Percentiles rank a stretch among this genome's conserved stretches.
phyloP scores from a whole-genome alignment of 2,329 filamentous ascomycete species.

The Sporothrix pallida region DNA sequence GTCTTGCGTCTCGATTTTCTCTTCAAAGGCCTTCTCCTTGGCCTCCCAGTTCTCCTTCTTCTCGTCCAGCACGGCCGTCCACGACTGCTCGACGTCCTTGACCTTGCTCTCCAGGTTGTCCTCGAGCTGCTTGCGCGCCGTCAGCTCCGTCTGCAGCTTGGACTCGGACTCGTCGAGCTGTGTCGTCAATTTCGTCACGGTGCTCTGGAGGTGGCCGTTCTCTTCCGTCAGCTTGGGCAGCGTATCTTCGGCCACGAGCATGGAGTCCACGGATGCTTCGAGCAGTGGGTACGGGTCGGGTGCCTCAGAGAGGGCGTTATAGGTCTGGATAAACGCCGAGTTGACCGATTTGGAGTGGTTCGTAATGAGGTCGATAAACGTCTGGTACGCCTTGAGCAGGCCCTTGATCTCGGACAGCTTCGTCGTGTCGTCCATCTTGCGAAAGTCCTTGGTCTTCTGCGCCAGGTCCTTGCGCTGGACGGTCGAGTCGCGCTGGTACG shows the following conservation, averaged over 20 bases:
- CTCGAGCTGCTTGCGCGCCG: constrained; percentile 75
- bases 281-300: constrained; percentile 96
- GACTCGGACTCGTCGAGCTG: constrained; percentile 85
- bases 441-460: constrained; percentile 98
- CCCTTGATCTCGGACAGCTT: constrained; percentile 90
- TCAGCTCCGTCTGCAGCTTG: constrained; percentile 77
- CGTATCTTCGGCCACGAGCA: constrained; percentile 90
- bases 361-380: constrained; percentile 93
- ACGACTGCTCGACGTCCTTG: constrained; percentile 88
- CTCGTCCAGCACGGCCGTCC: constrained; percentile 87
- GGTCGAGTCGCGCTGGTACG: constrained; percentile 92
- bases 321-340: constrained; percentile 89
- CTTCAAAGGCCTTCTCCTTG: constrained; percentile 85
- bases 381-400: constrained; percentile 93
- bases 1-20: constrained; percentile 94
- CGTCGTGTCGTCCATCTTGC: constrained; percentile 85
- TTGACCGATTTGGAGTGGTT: constrained; percentile 96
- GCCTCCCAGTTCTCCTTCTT: constrained; percentile 96
- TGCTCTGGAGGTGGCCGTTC: constrained; percentile 84
- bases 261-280: constrained; percentile 93
- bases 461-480: constrained; percentile 95
- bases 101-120: constrained; percentile 77
- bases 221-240: constrained; percentile 88
- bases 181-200: constrained; percentile 72
- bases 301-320: constrained; percentile 91